Percentiles rank a stretch among this genome's conserved stretches.
These are phyloP conservation scores for Claviceps humidiphila DNA, from an alignment of 2,329 filamentous ascomycete species.

Conservation along the genomic window DNA sequence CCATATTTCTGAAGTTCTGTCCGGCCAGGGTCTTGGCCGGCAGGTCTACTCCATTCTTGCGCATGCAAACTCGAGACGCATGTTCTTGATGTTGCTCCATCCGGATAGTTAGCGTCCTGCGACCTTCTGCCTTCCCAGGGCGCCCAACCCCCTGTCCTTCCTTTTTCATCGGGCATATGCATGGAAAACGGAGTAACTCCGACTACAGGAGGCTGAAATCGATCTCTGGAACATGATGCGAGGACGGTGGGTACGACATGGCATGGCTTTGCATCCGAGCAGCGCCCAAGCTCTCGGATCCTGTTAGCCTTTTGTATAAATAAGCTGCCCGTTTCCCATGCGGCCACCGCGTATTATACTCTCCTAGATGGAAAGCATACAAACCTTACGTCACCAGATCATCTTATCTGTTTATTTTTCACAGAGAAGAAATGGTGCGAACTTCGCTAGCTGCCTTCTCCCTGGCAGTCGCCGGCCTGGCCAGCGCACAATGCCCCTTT, in stretches of 20 bases:
- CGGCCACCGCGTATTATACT: neutral
- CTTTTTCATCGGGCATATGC: neutral
- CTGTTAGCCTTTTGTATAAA: neutral
- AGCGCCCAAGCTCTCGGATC: neutral
- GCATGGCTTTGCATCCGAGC: neutral
- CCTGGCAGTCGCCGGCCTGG: conserved; percentile 15
- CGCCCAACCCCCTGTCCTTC: neutral
- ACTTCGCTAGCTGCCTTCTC: conserved; percentile 11
- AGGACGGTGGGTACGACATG: neutral
- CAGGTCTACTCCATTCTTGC: neutral
- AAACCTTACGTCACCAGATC: neutral
- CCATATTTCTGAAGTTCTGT: neutral
- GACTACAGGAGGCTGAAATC: neutral
- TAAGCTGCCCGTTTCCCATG: neutral
- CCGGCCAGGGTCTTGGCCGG: neutral
- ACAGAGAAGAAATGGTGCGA: conserved; percentile 13
- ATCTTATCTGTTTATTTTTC: neutral
- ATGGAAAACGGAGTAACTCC: neutral
- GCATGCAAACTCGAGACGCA: neutral
- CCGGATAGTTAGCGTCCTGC: neutral
- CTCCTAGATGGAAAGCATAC: neutral
- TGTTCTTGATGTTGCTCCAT: neutral
- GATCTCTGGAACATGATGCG: neutral
- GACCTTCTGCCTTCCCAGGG: neutral
- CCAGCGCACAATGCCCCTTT: conserved; percentile 20